A percentile compares a stretch with the other conserved stretches of the same genome.
These are phyloP conservation scores for Acanthamoeba quina DNA, from an alignment of 208 protist genomes.

Conservation along the genomic window DNA sequence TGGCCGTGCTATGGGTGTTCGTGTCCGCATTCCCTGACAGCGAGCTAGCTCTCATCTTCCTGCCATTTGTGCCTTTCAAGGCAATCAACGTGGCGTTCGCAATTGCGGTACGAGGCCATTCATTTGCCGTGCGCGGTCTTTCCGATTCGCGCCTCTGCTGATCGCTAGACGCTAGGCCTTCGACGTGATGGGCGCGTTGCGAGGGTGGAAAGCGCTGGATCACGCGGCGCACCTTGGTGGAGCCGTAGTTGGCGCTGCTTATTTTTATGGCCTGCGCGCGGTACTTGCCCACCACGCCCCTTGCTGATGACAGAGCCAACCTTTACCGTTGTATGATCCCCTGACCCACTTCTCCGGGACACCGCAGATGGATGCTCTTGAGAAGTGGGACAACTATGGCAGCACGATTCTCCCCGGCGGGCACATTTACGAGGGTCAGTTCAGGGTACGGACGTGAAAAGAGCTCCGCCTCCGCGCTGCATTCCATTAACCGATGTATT, in stretches of 20 bases:
- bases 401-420: neutral
- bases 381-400: constrained; percentile 31
- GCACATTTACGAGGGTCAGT: neutral
- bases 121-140: neutral
- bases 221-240: constrained; percentile 44
- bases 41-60: constrained; percentile 37
- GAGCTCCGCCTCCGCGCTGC: neutral
- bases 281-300: neutral
- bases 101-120: neutral
- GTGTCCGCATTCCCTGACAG: constrained; percentile 28
- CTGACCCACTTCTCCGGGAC: neutral
- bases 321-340: too few relatives aligned
- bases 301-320: neutral
- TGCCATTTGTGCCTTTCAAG: constrained; percentile 3
- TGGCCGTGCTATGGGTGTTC: constrained; percentile 47
- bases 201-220: constrained; percentile 4
- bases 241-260: neutral
- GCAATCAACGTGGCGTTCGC: neutral
- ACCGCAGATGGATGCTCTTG: neutral
- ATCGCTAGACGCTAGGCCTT: neutral
- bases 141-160: neutral
- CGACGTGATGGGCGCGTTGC: constrained; percentile 16
- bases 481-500: neutral
- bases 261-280: constrained; percentile 15
- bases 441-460: neutral